Conservation (phyloP, 352 stramenopile species). For the Elongisporangium undulatum region DNA sequence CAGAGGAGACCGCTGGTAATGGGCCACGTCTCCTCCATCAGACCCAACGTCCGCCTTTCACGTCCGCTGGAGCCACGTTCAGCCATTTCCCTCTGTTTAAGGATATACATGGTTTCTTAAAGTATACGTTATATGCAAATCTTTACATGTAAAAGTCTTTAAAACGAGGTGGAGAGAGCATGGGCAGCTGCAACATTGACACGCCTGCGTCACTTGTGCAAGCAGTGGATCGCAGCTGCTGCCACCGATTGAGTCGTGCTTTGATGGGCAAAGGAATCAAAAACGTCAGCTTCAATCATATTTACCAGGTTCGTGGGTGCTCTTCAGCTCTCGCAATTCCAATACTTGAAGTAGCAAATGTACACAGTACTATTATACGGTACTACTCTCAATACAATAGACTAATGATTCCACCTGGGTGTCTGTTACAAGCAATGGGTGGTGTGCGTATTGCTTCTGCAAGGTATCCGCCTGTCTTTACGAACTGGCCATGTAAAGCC, state of each 20-base stretch:
- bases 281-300: background rate
- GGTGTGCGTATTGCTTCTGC: background rate
- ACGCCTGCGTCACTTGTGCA: background rate
- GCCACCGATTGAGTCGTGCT: background rate
- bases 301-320: background rate
- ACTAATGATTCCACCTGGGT: background rate
- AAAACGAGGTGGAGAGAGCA: background rate
- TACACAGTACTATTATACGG: background rate
- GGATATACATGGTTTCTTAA: too few relatives aligned
- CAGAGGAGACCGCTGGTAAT: background rate
- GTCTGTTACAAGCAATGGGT: background rate
- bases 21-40: background rate
- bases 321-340: background rate
- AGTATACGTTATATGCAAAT: too few relatives aligned
- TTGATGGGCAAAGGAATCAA: background rate
- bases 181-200: background rate
- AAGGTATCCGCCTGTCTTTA: background rate
- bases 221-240: background rate
- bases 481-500: background rate
- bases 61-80: background rate
- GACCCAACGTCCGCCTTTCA: background rate
- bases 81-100: background rate
- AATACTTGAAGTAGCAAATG: background rate
- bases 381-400: background rate
- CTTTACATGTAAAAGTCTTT: background rate